A percentile compares a stretch with the other conserved stretches of the same genome.
Conservation (phyloP, 768 basidiomycete genomes). For the Guyanaporus albipodus region DNA sequence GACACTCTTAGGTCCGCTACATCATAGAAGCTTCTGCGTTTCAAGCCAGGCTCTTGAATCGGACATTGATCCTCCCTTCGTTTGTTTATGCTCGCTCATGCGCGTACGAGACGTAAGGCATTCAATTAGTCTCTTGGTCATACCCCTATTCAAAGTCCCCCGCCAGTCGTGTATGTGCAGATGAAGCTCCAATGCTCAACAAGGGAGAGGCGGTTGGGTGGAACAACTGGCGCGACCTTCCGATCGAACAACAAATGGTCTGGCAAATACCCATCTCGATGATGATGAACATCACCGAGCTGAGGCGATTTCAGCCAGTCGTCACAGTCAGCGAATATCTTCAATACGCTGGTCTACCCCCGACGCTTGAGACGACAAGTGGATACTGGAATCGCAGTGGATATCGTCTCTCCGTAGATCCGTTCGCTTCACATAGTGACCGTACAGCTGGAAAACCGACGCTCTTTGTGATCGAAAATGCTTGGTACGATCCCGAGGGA, state of each 20-base stretch:
- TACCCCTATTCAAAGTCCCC: conserved; percentile 2
- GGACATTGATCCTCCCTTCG: conserved; percentile 40
- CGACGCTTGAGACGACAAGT: conserved; percentile 32
- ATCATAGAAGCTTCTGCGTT: conserved; percentile 40
- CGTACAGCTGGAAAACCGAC: conserved; percentile 14
- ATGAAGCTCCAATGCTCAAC: conserved; percentile 41
- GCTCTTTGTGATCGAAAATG: conserved; percentile 37
- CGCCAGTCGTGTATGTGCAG: conserved; percentile 32
- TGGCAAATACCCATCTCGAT: conserved; percentile 31
- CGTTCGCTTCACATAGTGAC: conserved; percentile 15
- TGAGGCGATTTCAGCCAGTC: conserved; percentile 34
- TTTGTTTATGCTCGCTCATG: conserved; percentile 43
- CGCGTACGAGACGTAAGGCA: conserved; percentile 35
- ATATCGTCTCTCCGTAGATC: conserved; percentile 22
- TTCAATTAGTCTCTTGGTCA: neutral
- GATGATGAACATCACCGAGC: conserved; percentile 40
- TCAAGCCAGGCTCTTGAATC: conserved; percentile 37
- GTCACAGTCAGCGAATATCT: conserved; percentile 39
- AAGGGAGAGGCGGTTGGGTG: conserved; percentile 37
- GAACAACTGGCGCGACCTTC: conserved; percentile 36
- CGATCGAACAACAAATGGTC: conserved; percentile 31
- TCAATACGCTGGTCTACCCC: conserved; percentile 32
- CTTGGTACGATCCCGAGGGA: conserved; percentile 36
- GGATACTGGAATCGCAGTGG: conserved; percentile 36
- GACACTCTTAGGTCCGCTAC: conserved; percentile 35